These are phyloP conservation scores for Leccinum disarticulatum DNA, from an alignment of 768 basidiomycete genomes.

Conservation along the genomic window DNA sequence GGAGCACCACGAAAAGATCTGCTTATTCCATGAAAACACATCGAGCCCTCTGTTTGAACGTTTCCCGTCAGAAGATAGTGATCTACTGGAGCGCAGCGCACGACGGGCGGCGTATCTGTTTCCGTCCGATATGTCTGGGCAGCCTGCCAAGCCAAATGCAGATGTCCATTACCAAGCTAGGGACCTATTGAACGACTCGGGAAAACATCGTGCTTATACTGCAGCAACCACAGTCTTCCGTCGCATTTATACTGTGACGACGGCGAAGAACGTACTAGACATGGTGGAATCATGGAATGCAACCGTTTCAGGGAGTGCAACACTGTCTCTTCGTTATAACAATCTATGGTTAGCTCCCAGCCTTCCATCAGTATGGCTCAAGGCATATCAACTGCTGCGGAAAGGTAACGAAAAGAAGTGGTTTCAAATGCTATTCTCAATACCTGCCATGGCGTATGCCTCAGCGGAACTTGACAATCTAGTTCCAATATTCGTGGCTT, in stretches of 20 bases:
- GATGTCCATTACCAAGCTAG: conserved; percentile 15
- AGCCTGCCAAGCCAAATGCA: not conserved
- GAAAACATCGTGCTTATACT: conserved; percentile 8
- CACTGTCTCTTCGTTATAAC: conserved; percentile 18
- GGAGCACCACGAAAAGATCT: conserved; percentile 17
- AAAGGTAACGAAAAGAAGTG: not conserved
- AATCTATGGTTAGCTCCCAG: conserved; percentile 24
- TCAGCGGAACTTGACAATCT: not conserved
- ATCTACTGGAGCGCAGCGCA: conserved; percentile 17
- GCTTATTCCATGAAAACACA: conserved; percentile 6
- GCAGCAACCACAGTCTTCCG: conserved; percentile 2
- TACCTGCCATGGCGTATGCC: not conserved
- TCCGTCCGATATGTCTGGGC: conserved; percentile 6
- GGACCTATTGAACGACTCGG: not conserved
- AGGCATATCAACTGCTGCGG: conserved; percentile 27
- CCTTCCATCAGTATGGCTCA: conserved; percentile 24
- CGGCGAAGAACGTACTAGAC: not conserved
- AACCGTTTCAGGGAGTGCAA: not conserved
- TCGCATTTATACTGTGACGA: not conserved
- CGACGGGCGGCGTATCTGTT: conserved; percentile 11
- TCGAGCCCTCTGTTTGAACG: not conserved
- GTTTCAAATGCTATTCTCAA: not conserved
- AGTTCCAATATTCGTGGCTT: conserved; percentile 22
- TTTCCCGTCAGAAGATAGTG: not conserved
- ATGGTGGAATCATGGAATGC: conserved; percentile 4